Percentiles rank a stretch among this genome's conserved stretches.
Evolutionary conservation across 2,329 filamentous ascomycete species (phyloP).

Genomic region (Leptoxyphium fumago): DNA sequence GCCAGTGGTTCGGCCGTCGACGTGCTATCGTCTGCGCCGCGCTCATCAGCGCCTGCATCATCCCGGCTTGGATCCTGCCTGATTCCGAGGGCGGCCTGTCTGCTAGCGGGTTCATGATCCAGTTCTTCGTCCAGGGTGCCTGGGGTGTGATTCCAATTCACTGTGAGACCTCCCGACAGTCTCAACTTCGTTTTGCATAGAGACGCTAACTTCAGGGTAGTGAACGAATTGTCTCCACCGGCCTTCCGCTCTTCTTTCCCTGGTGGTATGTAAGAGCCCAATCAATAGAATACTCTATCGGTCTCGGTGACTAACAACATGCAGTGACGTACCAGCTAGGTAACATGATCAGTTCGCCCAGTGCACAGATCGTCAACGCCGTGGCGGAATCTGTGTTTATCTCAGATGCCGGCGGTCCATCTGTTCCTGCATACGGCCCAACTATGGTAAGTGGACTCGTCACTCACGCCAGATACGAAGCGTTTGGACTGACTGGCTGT

Average conservation of each 20-base stretch:
- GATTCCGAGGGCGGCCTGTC: slow-evolving; percentile 44
- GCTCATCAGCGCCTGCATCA: slow-evolving; percentile 44
- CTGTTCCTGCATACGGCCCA: slow-evolving; percentile 56
- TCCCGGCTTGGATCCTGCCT: slow-evolving; percentile 58
- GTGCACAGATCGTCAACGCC: slow-evolving; percentile 64
- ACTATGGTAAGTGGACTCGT: slow-evolving; percentile 36
- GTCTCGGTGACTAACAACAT: neutral
- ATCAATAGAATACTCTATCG: neutral
- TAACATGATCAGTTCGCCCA: slow-evolving; percentile 59
- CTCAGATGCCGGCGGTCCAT: slow-evolving; percentile 37
- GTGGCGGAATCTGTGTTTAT: slow-evolving; percentile 50
- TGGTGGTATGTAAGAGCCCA: slow-evolving; percentile 25
- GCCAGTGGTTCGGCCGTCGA: slow-evolving; percentile 61
- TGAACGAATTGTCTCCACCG: slow-evolving; percentile 57
- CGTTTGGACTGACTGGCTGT: neutral
- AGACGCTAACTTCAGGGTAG: neutral
- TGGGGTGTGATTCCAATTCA: slow-evolving; percentile 59
- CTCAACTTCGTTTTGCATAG: neutral
- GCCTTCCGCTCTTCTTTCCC: slow-evolving; percentile 58
- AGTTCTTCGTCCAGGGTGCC: slow-evolving; percentile 52
- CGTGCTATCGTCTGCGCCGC: slow-evolving; percentile 49
- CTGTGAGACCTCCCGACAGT: slow-evolving; percentile 8
- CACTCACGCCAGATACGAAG: no score
- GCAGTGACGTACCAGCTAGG: slow-evolving; percentile 54
- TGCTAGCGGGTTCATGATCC: slow-evolving; percentile 52